A percentile compares a stretch with the other conserved stretches of the same genome.
These are phyloP conservation scores for Penicillium sp. DNA, from an alignment of 2,329 filamentous ascomycete species.

Conservation along the genomic window DNA sequence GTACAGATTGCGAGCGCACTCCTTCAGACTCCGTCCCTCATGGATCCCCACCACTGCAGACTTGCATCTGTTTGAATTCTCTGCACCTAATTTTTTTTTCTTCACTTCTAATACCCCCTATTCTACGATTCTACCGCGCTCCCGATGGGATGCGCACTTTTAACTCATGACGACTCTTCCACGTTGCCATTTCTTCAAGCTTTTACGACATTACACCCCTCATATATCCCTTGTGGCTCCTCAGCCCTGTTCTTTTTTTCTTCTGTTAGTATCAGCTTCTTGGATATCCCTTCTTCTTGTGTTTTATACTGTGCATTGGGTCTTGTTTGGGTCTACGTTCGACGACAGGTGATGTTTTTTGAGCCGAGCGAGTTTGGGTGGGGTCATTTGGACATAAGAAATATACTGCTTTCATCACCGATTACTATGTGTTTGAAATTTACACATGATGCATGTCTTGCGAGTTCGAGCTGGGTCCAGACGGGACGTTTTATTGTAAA, in stretches of 20 bases:
- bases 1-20: slow-evolving; percentile 8
- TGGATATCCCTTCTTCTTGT: slow-evolving; percentile 17
- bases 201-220: slow-evolving; percentile 21
- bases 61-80: slow-evolving; percentile 15
- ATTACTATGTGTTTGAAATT: slow-evolving; percentile 1
- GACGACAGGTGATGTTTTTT: slow-evolving; percentile 16
- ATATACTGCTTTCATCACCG: slow-evolving; percentile 6
- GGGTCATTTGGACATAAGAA: slow-evolving; percentile 18
- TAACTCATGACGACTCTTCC: slow-evolving; percentile 26
- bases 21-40: slow-evolving; percentile 3
- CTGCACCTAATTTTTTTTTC: slow-evolving; percentile 13
- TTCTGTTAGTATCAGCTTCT: slow-evolving; percentile 11
- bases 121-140: slow-evolving; percentile 18
- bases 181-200: slow-evolving; percentile 24
- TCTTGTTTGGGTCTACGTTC: slow-evolving; percentile 19
- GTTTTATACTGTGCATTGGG: slow-evolving; percentile 21
- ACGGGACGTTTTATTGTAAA: neutral
- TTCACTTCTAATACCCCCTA: slow-evolving; percentile 25
- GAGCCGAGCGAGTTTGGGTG: slow-evolving; percentile 12
- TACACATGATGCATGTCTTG: slow-evolving; percentile 14
- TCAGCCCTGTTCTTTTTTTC: slow-evolving; percentile 19
- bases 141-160: slow-evolving; percentile 10
- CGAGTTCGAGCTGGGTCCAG: slow-evolving; percentile 3
- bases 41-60: slow-evolving; percentile 9
- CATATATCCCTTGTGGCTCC: slow-evolving; percentile 23